phyloP scores from a whole-genome alignment of 2,329 filamentous ascomycete species.

The Fusarium stilboides region DNA sequence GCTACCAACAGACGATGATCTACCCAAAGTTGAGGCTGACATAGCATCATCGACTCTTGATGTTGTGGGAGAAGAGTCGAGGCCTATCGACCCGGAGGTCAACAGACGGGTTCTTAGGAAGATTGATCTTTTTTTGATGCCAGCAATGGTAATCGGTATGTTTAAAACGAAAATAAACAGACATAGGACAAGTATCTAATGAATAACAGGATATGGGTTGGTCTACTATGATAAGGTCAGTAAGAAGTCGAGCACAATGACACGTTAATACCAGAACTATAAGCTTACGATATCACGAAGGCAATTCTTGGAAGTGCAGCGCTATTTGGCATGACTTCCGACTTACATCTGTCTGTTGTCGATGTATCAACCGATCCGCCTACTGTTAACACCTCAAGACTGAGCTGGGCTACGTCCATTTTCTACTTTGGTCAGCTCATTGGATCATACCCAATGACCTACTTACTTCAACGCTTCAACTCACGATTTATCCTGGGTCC shows the following conservation, averaged over 20 bases:
- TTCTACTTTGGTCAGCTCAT: slow-evolving; percentile 86
- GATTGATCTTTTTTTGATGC: neutral
- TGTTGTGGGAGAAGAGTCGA: neutral
- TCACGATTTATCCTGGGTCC: slow-evolving; percentile 74
- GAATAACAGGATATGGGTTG: neutral
- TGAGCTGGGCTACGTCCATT: slow-evolving; percentile 83
- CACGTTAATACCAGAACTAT: too few species aligned
- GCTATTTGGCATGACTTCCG: slow-evolving; percentile 83
- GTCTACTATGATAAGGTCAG: neutral
- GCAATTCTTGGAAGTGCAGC: slow-evolving; percentile 81
- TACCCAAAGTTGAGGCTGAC: neutral
- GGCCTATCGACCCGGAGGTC: neutral
- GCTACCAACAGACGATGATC: neutral
- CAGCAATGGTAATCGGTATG: neutral
- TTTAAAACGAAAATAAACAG: neutral
- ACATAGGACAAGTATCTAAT: neutral
- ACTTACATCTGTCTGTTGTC: slow-evolving; percentile 72
- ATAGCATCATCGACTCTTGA: neutral
- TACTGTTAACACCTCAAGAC: slow-evolving; percentile 74
- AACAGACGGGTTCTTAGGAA: neutral
- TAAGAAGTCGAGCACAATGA: neutral
- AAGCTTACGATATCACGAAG: slow-evolving; percentile 52
- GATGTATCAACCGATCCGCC: slow-evolving; percentile 61
- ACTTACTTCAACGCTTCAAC: slow-evolving; percentile 76
- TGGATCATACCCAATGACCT: slow-evolving; percentile 81